Conservation (phyloP, 2,329 filamentous ascomycete species). For the Coniochaeta sp. region DNA sequence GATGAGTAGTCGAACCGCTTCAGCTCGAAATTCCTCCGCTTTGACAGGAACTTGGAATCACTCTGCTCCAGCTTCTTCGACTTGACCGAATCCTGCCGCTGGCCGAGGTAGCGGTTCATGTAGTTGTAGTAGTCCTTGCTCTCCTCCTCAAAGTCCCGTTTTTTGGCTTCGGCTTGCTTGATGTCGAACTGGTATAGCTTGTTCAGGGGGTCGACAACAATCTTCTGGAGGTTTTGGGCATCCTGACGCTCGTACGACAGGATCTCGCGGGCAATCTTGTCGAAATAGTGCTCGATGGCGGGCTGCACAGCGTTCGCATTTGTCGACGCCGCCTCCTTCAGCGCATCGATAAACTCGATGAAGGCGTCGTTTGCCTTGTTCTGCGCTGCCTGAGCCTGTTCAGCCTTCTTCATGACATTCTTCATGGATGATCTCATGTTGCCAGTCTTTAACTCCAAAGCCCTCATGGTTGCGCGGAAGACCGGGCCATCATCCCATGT, state of each 20-base stretch:
- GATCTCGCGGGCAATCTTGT: slow-evolving; percentile 91
- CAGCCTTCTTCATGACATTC: slow-evolving; percentile 89
- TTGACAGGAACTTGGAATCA: slow-evolving; percentile 92
- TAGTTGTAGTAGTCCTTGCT: slow-evolving; percentile 98
- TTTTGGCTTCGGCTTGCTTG: slow-evolving; percentile 94
- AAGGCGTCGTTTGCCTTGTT: slow-evolving; percentile 80
- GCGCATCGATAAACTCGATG: slow-evolving; percentile 71
- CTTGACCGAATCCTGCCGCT: slow-evolving; percentile 90
- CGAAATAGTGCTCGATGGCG: slow-evolving; percentile 94
- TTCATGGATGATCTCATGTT: slow-evolving; percentile 94
- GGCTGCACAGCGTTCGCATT: slow-evolving; percentile 97
- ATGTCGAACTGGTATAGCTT: slow-evolving; percentile 94
- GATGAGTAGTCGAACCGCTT: slow-evolving; percentile 98
- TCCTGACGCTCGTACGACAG: slow-evolving; percentile 81
- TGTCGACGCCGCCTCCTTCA: slow-evolving; percentile 80
- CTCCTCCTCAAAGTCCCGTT: slow-evolving; percentile 96
- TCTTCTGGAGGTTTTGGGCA: slow-evolving; percentile 74
- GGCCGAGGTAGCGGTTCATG: slow-evolving; percentile 90
- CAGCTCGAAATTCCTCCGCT: slow-evolving; percentile 89
- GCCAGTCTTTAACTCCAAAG: slow-evolving; percentile 90
- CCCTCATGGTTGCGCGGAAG: slow-evolving; percentile 94
- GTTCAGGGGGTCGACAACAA: slow-evolving; percentile 89
- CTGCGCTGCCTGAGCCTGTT: slow-evolving; percentile 76
- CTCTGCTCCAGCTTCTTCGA: slow-evolving; percentile 95
- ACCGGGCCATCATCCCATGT: slow-evolving; percentile 86